These are phyloP conservation scores for Emiliania huxleyi DNA, from an alignment of 78 protist species.

Conservation along the genomic window DNA sequence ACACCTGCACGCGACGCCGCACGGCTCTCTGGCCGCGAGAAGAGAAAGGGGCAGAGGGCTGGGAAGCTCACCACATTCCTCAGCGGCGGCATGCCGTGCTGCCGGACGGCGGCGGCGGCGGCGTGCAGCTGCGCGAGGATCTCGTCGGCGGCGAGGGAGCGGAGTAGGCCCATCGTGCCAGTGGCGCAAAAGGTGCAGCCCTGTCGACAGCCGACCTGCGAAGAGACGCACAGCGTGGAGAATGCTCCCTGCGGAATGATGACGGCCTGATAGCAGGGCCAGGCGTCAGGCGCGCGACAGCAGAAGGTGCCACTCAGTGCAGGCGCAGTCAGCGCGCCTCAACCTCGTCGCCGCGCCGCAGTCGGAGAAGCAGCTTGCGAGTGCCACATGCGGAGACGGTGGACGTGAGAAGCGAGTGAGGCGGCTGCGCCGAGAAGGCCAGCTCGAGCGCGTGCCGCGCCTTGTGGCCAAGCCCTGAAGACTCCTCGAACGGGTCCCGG, in stretches of 20 bases:
- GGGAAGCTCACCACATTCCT: conserved; percentile 28
- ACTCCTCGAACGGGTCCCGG: background rate
- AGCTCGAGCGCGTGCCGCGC: no score
- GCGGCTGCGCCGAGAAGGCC: no score
- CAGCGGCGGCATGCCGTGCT: background rate
- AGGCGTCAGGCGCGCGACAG: no score
- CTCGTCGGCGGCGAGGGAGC: conserved; percentile 9
- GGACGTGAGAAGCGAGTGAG: background rate
- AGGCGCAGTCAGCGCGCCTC: no score
- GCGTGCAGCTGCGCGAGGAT: background rate
- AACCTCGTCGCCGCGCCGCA: conserved; percentile 7
- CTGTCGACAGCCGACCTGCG: conserved; percentile 71
- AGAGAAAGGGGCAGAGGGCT: no score
- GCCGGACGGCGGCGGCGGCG: background rate
- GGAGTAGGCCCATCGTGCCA: conserved; percentile 36
- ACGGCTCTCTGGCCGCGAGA: no score
- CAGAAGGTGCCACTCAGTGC: no score
- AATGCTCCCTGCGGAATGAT: conserved; percentile 16
- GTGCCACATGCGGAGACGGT: background rate
- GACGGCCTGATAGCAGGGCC: no score
- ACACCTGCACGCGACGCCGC: background rate
- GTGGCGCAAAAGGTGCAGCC: conserved; percentile 73
- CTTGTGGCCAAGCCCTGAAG: no score
- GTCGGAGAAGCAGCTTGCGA: conserved; percentile 23
- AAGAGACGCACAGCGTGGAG: conserved; percentile 60